Evolutionary conservation across 163 green algal genomes (phyloP), one percentile per base, ranked within the genome.

Genomic region (Chlorella variabilis): DNA sequence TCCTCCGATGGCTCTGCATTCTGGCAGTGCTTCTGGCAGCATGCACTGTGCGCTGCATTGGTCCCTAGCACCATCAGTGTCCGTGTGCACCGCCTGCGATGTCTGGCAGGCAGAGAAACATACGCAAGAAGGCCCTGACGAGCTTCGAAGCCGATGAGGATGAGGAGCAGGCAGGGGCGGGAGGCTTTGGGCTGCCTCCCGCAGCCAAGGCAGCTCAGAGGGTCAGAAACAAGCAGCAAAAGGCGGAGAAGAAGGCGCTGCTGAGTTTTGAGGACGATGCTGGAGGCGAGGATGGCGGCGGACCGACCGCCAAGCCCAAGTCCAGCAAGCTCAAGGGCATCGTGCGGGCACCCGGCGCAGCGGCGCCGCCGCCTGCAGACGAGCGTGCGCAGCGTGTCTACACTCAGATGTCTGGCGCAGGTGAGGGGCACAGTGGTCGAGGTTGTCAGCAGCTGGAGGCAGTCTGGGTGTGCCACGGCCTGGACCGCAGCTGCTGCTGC

Each of bases 191-290:
- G 17, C 79, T 69, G 27, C 82, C 85, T 45, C 75, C 84, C 31
- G 66, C 51, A 9, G 65, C 77, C 67, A 77, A 79, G 38, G 54
- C 71, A 7, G 45, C 75, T 0, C 11, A 71, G 29, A 65, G 39
- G 2, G 33, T 62, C 11, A 27, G 31, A 21, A 67, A 77, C 9
- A 84, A 89, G 56, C 71, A 88, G n/a, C 68, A 39, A 25, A 90
- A 87, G 56, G 77, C 88, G 39, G 79, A 39, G 23, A 75, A 77
- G 63, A 79, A 78, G 33, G 18, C 62, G 9, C 39, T 91, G 63
- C 77, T 95, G 1, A 92, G 87, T 61, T 94, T 95, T 78, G 90
- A 86, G 0, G 91, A 93, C 0, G 91, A 92, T 76, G 88, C 78
- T 13, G 87, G 90, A 25, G 83, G 18, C n/a, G 29, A 4, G 25